Evolutionary conservation across 2,329 filamentous ascomycete genomes (phyloP).

Genomic region (Nothopassalora personata): DNA sequence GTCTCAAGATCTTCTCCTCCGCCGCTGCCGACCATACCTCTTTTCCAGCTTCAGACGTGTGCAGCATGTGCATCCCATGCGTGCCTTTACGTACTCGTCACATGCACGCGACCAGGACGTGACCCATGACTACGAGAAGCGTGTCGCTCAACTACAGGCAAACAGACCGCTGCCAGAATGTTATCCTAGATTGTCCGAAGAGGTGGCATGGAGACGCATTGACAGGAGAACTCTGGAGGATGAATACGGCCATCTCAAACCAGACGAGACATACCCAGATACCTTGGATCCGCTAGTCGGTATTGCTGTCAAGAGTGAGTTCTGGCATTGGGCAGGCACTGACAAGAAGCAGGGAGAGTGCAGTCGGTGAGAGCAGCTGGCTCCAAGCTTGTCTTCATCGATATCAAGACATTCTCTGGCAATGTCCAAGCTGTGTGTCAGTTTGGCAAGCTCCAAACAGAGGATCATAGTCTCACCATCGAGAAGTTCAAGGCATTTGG

Average conservation of each 20-base stretch:
- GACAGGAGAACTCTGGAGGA: constrained; percentile 2
- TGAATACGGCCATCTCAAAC: constrained; percentile 2
- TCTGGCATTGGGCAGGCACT: not conserved
- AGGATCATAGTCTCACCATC: constrained; percentile 33
- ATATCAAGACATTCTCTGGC: constrained; percentile 67
- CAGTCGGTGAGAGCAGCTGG: constrained; percentile 65
- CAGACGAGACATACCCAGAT: constrained; percentile 8
- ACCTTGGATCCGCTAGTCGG: not conserved
- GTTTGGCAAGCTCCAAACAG: constrained; percentile 46
- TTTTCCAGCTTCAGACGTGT: constrained; percentile 31
- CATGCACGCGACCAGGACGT: constrained; percentile 12
- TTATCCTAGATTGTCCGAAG: constrained; percentile 48
- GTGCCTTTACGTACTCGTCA: constrained; percentile 43
- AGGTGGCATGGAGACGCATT: constrained; percentile 16
- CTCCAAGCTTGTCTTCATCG: constrained; percentile 77
- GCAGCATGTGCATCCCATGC: constrained; percentile 30
- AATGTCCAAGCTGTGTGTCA: constrained; percentile 74
- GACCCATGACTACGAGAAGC: constrained; percentile 42
- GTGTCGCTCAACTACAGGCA: constrained; percentile 51
- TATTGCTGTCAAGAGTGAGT: not conserved
- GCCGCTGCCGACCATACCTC: constrained; percentile 51
- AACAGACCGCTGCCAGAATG: constrained; percentile 46
- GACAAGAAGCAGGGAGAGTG: constrained; percentile 58
- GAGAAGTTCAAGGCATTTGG: constrained; percentile 56
- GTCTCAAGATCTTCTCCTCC: constrained; percentile 41